These are phyloP conservation scores for Hemileccinum impolitum DNA, from an alignment of 768 basidiomycete genomes.

Conservation along the genomic window DNA sequence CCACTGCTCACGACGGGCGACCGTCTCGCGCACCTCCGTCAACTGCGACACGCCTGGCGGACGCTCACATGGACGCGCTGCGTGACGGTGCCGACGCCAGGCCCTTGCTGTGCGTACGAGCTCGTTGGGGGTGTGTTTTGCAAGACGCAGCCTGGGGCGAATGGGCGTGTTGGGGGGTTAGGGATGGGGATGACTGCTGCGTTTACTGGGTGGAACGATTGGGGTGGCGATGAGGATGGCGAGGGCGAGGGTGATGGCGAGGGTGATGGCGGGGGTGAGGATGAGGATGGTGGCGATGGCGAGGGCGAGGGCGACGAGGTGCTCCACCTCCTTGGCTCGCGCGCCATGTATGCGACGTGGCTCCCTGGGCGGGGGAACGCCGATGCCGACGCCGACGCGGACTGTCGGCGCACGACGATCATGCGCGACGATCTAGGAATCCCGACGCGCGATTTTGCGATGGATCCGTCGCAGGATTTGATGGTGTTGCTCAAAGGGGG, in stretches of 20 bases:
- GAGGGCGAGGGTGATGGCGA: neutral
- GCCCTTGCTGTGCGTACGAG: conserved; percentile 51
- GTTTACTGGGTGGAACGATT: no score
- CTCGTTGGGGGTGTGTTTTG: conserved; percentile 59
- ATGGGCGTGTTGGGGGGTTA: neutral
- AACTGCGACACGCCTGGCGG: conserved; percentile 36
- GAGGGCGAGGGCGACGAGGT: neutral
- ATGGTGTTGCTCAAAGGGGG: conserved; percentile 40
- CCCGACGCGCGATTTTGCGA: conserved; percentile 51
- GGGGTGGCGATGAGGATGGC: no score
- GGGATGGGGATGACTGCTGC: neutral
- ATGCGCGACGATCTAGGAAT: conserved; percentile 38
- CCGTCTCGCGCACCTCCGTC: conserved; percentile 32
- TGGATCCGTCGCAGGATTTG: conserved; percentile 65
- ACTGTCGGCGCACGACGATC: conserved; percentile 9
- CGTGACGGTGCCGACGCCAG: conserved; percentile 30
- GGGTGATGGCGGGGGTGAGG: neutral
- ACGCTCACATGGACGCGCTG: conserved; percentile 26
- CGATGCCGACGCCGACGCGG: neutral
- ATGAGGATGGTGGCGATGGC: neutral
- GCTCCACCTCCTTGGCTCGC: conserved; percentile 17
- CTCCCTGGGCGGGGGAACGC: conserved; percentile 11
- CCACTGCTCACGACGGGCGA: conserved; percentile 19
- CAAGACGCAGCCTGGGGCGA: conserved; percentile 30
- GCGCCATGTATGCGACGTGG: conserved; percentile 19